A percentile compares a stretch with the other conserved stretches of the same genome.
Evolutionary conservation across 148 eudicot genomes (phyloP).

Genomic region (Persicaria tinctoria): DNA sequence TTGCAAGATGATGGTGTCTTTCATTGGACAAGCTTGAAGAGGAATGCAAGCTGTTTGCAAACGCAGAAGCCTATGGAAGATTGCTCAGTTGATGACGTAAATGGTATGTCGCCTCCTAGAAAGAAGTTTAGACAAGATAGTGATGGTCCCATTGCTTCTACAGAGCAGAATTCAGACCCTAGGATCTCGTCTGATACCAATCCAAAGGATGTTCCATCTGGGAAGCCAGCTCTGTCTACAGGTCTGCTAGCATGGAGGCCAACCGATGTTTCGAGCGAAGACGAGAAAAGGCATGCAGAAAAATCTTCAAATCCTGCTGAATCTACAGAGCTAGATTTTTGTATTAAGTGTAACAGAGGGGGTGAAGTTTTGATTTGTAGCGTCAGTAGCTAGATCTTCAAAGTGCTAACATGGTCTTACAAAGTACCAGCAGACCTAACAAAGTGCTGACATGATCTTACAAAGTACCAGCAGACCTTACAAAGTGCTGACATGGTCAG

Average conservation of each 20-base stretch:
- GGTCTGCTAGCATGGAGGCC: background rate
- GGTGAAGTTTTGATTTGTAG: slow-evolving; percentile 57
- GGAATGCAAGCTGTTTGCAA: slow-evolving; percentile 13
- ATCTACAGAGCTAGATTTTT: slow-evolving; percentile 33
- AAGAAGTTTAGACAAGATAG: slow-evolving; percentile 39
- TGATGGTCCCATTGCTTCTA: slow-evolving; percentile 10
- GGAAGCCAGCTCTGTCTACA: background rate
- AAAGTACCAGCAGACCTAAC: too few relatives aligned
- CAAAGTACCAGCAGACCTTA: too few relatives aligned
- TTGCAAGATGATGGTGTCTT: slow-evolving; percentile 38
- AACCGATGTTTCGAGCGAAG: background rate
- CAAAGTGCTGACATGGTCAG: too few relatives aligned
- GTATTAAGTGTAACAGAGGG: slow-evolving; percentile 60
- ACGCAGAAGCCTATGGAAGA: background rate
- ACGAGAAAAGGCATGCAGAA: background rate
- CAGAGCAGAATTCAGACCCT: slow-evolving; percentile 1
- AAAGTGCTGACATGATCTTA: too few relatives aligned
- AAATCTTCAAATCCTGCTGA: slow-evolving; percentile 24
- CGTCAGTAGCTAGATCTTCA: slow-evolving; percentile 36
- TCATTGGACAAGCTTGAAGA: slow-evolving; percentile 12
- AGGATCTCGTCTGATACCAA: background rate
- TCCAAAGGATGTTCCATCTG: background rate
- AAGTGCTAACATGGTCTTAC: too few relatives aligned
- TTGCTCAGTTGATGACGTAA: slow-evolving; percentile 9
- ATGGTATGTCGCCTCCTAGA: background rate